Evolutionary conservation across 2,329 filamentous ascomycete genomes (phyloP), one percentile per base, ranked within the genome.

Genomic region (Botrytis fragariae): DNA sequence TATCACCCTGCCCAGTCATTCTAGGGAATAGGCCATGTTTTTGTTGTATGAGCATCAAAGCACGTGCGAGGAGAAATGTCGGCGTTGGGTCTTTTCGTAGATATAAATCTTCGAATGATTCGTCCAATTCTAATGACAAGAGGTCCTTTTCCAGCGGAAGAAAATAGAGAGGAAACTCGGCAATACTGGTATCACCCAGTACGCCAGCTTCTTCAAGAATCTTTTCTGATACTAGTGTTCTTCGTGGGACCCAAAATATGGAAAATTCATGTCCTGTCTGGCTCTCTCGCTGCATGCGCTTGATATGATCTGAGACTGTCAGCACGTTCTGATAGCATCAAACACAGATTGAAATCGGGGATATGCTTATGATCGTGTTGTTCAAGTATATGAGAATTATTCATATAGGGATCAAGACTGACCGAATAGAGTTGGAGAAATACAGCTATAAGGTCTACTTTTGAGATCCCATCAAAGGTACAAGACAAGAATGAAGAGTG

Each of bases 221-320:
- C 81, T 94, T 91, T 81, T 98, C 94, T 77, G 94, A 96, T 72
- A 98, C 92, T 72, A 97, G 86, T 6, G 96, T 98, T 75, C 96
- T 92, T 73, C 96, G 90, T 9, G 97, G 95, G 60, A 97, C 93
- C 93, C 96, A 98, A 81, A 98, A 95, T 78, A 99, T 92, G 76
- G 95, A 95, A 81, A 98, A 97, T 79, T 99, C 95, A 87, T 99
- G 96, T 77, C 94, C 93, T 64, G 91, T 93, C 79, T 94, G 92
- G 81, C 92, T 95, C 82, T 96, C 94, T 80, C 92, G 92, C 79
- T 95, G 93, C 74, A 98, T 86, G 74, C 93, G 91, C 82, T 95
- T 95, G 79, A 98, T 94, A 85, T 98, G 94, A 78, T 93, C 95
- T 98, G 80, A 69, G 79, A 62, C 72, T 87, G 87, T 92, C 83